Evolutionary conservation across 768 basidiomycete genomes (phyloP), one percentile per base, ranked within the genome.

Genomic region (Lactarius deliciosus): DNA sequence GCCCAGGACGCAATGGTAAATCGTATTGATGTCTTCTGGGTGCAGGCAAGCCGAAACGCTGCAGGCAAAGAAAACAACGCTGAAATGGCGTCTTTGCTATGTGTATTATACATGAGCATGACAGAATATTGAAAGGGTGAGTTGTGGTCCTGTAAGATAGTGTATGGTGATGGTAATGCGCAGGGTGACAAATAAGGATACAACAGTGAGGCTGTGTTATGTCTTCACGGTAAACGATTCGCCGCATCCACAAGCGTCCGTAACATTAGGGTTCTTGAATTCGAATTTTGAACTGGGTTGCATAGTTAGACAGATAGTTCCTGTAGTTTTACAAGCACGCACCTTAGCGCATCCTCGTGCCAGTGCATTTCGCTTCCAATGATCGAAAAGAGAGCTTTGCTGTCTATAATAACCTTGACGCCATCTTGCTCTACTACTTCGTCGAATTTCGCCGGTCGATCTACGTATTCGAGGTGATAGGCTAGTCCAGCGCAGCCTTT

Each of bases 281-380:
- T 86, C 83, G 73, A 92, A 92, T 77, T 88, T 91, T 59, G 91
- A 86, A 74, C 91, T 92, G 72, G 7, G 38, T 20, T 56, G 13
- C 43, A 68, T 65, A 50, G 68, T 61, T 57, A 60, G 61, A 53
- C 36, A 53, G 50, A 53, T 28, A 34, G 57, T 20, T 22, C n/a
- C 18, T 25, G n/a, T 38, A 43, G 64, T 73, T 40, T 6, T 53
- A 53, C 50, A 25, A 64, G 61, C 60, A 79, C 88, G 62, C 66
- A 91, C 90, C 94, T 96, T 53, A 99, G 79, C 38, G 86, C 77
- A 75, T 96, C 94, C 79, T 98, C 97, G 66, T 87, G 83, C 97
- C 97, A 99, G 75, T 96, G 94, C 97, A 99, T 99, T 82, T 92
- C 92, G 76, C 94, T 96, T 59, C 97, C 97, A 68, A 99, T 97